Evolutionary conservation across 176 grass and related monocot genomes (phyloP).

Genomic region (Triticum dicoccoides): DNA sequence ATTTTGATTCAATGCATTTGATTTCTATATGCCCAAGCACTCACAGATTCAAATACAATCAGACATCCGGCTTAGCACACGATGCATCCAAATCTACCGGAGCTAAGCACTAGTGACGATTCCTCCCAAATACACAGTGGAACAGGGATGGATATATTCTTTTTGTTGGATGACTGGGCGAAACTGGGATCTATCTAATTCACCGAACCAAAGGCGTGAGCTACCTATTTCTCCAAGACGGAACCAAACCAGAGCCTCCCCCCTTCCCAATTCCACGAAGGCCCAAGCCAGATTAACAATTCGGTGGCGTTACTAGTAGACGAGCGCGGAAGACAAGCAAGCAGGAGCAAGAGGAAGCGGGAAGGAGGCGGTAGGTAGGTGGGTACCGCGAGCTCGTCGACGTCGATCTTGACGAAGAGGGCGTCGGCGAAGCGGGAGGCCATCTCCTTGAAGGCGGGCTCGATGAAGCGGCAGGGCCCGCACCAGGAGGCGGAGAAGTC

Average conservation of each 20-base stretch:
- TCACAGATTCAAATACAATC: background rate
- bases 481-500: constrained; percentile 90
- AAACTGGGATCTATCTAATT: background rate
- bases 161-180: background rate
- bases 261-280: background rate
- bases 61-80: background rate
- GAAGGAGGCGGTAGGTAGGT: background rate
- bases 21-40: background rate
- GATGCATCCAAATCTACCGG: background rate
- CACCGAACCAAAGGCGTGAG: background rate
- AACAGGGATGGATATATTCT: background rate
- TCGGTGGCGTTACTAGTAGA: too few relatives aligned
- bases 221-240: background rate
- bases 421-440: constrained; percentile 36
- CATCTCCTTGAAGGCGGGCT: constrained; percentile 73
- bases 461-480: constrained; percentile 80
- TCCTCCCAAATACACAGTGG: background rate
- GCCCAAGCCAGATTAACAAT: background rate
- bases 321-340: too few relatives aligned
- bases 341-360: background rate
- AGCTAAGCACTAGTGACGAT: background rate
- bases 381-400: constrained; percentile 62
- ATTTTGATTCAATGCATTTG: background rate
- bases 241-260: background rate
- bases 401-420: constrained; percentile 78